Evolutionary conservation across 2,329 filamentous ascomycete genomes (phyloP).

Genomic region (Ciborinia camelliae): DNA sequence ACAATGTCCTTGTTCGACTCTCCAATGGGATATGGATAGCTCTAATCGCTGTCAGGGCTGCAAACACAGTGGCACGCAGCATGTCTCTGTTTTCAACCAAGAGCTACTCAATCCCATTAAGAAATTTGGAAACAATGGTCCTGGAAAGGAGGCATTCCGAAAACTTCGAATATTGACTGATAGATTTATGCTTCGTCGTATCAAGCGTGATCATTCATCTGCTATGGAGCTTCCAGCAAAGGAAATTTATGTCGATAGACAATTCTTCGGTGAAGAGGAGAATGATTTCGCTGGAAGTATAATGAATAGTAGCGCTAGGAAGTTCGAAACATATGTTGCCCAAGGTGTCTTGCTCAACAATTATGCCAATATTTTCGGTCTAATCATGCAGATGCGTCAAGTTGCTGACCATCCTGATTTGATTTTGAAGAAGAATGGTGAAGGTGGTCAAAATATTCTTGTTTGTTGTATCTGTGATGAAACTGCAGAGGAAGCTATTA

Average conservation of each 20-base stretch:
- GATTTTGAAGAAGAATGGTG: constrained; percentile 80
- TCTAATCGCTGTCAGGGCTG: constrained; percentile 70
- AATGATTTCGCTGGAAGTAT: constrained; percentile 94
- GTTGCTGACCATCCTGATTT: constrained; percentile 95
- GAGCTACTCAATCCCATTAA: constrained; percentile 85
- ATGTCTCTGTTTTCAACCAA: constrained; percentile 86
- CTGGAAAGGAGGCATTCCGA: constrained; percentile 66
- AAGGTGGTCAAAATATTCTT: constrained; percentile 84
- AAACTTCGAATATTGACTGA: constrained; percentile 88
- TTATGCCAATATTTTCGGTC: constrained; percentile 97
- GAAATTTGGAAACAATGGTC: constrained; percentile 56
- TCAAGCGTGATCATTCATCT: constrained; percentile 90
- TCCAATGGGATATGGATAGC: constrained; percentile 80
- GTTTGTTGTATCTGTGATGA: constrained; percentile 97
- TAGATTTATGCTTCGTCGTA: constrained; percentile 89
- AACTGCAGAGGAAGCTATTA: constrained; percentile 89
- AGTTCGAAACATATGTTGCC: constrained; percentile 94
- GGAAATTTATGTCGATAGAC: constrained; percentile 84
- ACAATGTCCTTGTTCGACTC: constrained; percentile 70
- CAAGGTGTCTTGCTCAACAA: constrained; percentile 94
- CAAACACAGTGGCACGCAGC: constrained; percentile 51
- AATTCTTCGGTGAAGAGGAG: constrained; percentile 96
- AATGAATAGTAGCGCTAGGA: constrained; percentile 84
- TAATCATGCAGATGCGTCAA: constrained; percentile 99
- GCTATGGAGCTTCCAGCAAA: constrained; percentile 97